Conservation (phyloP, 805 yeast genomes). For the Zygosaccharomyces gambellarensis region DNA sequence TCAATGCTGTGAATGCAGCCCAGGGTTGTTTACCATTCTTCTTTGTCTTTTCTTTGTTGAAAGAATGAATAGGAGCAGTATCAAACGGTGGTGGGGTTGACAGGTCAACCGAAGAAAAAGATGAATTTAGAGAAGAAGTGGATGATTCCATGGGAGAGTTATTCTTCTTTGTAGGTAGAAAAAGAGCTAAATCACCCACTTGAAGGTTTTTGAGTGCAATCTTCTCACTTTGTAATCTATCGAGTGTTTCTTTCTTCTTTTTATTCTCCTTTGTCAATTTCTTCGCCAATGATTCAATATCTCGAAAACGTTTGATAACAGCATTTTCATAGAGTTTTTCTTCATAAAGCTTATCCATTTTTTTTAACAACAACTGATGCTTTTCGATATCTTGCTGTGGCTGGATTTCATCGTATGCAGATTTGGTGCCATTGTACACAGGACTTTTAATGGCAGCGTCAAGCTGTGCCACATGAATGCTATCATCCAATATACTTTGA, state of each 20-base stretch:
- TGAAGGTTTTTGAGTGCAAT: conserved; percentile 65
- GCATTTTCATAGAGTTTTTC: conserved; percentile 36
- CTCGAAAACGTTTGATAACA: conserved; percentile 72
- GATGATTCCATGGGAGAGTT: conserved; percentile 18
- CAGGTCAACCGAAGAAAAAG: conserved; percentile 34
- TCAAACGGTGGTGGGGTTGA: conserved; percentile 33
- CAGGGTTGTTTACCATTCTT: conserved; percentile 51
- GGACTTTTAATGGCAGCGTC: conserved; percentile 50
- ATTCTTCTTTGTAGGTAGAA: conserved; percentile 64
- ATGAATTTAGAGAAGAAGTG: conserved; percentile 29
- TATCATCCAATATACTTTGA: conserved; percentile 33
- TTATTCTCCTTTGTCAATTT: conserved; percentile 62
- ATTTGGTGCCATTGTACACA: conserved; percentile 31
- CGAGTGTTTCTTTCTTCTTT: conserved; percentile 28
- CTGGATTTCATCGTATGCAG: conserved; percentile 13
- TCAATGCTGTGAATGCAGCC: conserved; percentile 85
- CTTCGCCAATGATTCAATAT: conserved; percentile 86
- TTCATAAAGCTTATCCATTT: conserved; percentile 27
- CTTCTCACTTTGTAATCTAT: conserved; percentile 37
- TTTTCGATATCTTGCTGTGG: conserved; percentile 11
- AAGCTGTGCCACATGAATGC: conserved; percentile 31
- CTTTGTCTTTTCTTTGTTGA: conserved; percentile 12
- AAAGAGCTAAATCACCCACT: conserved; percentile 72
- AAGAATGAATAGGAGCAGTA: conserved; percentile 7
- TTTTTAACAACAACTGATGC: conserved; percentile 12